A percentile compares a stretch with the other conserved stretches of the same genome.
Conservation (phyloP, 192 early-diverging fungal species). For the Coemansia sp. region DNA sequence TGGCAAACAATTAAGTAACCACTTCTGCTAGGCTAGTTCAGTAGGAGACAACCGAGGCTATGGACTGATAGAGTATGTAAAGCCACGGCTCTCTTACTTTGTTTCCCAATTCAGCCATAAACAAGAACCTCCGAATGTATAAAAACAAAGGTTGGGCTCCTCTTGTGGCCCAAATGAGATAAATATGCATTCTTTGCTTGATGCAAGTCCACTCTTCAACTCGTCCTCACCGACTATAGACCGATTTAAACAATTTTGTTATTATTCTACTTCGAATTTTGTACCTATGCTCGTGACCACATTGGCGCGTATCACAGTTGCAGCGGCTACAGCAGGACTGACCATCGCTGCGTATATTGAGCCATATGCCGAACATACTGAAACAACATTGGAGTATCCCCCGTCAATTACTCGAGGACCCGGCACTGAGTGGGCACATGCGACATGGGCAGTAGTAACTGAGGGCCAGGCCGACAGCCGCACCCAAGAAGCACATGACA, state of each 20-base stretch:
- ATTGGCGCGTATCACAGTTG: not conserved
- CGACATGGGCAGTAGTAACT: not conserved
- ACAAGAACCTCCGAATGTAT: not conserved
- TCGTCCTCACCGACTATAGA: not conserved
- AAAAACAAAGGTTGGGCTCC: not conserved
- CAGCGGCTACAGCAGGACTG: not conserved
- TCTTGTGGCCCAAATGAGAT: not conserved
- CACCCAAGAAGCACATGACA: not conserved
- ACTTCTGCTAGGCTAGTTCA: not conserved
- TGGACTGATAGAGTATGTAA: not conserved
- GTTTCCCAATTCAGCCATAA: not conserved
- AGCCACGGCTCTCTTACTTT: not conserved
- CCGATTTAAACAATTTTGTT: not conserved
- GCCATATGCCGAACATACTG: not conserved
- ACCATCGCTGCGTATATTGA: not conserved
- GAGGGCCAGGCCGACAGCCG: not conserved
- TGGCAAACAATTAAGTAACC: not conserved
- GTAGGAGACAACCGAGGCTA: not conserved
- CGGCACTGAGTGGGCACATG: not conserved
- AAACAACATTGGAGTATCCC: not conserved
- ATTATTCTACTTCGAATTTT: not conserved
- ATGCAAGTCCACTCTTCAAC: not conserved
- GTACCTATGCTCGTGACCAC: not conserved
- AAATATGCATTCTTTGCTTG: not conserved
- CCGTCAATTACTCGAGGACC: not conserved